phyloP scores from a whole-genome alignment of 148 eudicot species.

The Rhododendron simsii region DNA sequence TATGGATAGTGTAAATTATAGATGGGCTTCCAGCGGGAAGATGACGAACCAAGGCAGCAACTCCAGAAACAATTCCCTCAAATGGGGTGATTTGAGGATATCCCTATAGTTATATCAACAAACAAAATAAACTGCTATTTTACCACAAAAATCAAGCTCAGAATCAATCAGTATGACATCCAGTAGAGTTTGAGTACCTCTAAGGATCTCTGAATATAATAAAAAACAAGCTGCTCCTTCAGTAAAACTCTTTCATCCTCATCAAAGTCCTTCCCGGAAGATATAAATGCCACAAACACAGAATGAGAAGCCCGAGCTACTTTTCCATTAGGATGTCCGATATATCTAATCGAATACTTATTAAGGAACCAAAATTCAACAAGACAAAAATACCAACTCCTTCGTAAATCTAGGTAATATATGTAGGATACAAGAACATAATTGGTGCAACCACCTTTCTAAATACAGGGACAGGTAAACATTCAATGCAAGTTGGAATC shows the following conservation, averaged over 20 bases:
- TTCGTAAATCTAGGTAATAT: not conserved
- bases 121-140: not conserved
- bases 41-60: constrained; percentile 76
- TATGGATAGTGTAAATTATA: constrained; percentile 62
- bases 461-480: constrained; percentile 59
- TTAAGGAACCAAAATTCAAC: constrained; percentile 35
- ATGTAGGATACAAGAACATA: constrained; percentile 92
- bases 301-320: constrained; percentile 87
- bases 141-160: not conserved
- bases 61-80: constrained; percentile 92
- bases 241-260: constrained; percentile 54
- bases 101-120: constrained; percentile 32
- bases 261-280: constrained; percentile 63
- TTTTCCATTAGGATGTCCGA: constrained; percentile 84
- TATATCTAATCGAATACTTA: constrained; percentile 49
- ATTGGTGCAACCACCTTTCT: constrained; percentile 63
- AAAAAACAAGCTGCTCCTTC: constrained; percentile 93
- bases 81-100: constrained; percentile 85
- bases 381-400: not conserved
- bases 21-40: constrained; percentile 95
- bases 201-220: constrained; percentile 79
- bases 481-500: constrained; percentile 71
- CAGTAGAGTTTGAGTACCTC: constrained; percentile 45
- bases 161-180: constrained; percentile 2
- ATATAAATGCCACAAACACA: constrained; percentile 63